phyloP scores from a whole-genome alignment of 2,329 filamentous ascomycete species.

The Metarhizium anisopliae region DNA sequence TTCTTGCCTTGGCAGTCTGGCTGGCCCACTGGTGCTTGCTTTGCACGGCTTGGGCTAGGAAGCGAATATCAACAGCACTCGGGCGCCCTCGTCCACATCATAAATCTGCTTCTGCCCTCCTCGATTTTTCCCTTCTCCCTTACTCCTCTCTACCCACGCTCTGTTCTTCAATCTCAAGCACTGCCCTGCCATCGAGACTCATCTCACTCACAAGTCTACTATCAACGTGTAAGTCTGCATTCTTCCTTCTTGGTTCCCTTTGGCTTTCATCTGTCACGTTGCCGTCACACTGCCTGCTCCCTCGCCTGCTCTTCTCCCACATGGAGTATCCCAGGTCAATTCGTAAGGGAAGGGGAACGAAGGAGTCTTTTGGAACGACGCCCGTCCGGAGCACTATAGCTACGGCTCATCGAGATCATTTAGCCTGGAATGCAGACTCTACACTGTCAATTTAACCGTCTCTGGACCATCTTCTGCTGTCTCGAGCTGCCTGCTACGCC shows the following conservation, averaged over 20 bases:
- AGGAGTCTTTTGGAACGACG: background rate
- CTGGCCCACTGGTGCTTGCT: slow-evolving; percentile 1
- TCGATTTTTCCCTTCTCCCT: background rate
- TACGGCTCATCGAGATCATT: too few relatives aligned
- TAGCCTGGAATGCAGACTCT: too few relatives aligned
- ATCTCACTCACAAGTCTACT: background rate
- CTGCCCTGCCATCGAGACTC: slow-evolving; percentile 1
- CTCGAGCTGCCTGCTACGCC: too few relatives aligned
- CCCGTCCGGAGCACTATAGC: background rate
- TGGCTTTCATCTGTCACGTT: background rate
- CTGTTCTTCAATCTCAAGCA: background rate
- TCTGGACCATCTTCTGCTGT: too few relatives aligned
- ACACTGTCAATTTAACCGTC: too few relatives aligned
- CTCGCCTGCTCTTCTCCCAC: background rate
- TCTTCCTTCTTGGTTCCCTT: background rate
- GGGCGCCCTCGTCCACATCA: slow-evolving; percentile 2
- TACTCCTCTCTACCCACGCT: background rate
- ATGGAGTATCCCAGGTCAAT: background rate
- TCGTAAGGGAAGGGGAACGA: background rate
- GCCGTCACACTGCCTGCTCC: background rate
- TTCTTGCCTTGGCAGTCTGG: slow-evolving; percentile 2
- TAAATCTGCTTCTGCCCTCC: slow-evolving; percentile 4
- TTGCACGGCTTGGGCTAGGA: slow-evolving; percentile 2
- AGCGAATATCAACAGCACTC: background rate
- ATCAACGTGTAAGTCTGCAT: slow-evolving; percentile 2